phyloP scores from a whole-genome alignment of 345 rosid genomes.

The Arabis alpina region DNA sequence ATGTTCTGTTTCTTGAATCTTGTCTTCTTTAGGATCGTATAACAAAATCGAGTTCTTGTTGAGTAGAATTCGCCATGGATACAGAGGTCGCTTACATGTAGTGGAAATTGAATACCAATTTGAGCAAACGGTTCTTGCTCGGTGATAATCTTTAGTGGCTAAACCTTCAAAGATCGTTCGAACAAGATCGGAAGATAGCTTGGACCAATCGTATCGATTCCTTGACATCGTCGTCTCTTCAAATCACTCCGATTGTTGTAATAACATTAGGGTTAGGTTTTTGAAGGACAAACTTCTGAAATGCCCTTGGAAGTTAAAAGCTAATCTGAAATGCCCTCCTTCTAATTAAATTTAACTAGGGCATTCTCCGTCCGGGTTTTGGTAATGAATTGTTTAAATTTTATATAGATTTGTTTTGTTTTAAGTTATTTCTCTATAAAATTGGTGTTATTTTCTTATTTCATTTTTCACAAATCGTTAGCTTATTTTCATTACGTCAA shows the following conservation, averaged over 20 bases:
- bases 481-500: too few species aligned
- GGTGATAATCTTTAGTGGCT: constrained; percentile 16
- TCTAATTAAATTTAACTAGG: too few species aligned
- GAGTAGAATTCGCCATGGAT: constrained; percentile 28
- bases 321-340: too few species aligned
- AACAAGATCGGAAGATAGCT: constrained; percentile 24
- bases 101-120: constrained; percentile 25
- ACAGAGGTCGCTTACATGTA: constrained; percentile 31
- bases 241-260: constrained; percentile 8
- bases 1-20: background rate
- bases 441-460: too few species aligned
- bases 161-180: constrained; percentile 29
- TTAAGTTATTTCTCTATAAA: too few species aligned
- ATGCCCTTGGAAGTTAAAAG: too few species aligned
- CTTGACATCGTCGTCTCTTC: constrained; percentile 29
- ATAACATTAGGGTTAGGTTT: background rate
- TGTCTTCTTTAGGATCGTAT: constrained; percentile 19
- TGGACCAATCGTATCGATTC: constrained; percentile 27
- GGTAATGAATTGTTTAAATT: too few species aligned
- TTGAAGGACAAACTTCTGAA: too few species aligned
- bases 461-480: too few species aligned
- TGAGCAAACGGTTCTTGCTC: constrained; percentile 36
- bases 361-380: too few species aligned
- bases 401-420: too few species aligned
- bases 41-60: background rate